Conservation (phyloP, 1,139 yeast species). For the Scheffersomyces quercinus region DNA sequence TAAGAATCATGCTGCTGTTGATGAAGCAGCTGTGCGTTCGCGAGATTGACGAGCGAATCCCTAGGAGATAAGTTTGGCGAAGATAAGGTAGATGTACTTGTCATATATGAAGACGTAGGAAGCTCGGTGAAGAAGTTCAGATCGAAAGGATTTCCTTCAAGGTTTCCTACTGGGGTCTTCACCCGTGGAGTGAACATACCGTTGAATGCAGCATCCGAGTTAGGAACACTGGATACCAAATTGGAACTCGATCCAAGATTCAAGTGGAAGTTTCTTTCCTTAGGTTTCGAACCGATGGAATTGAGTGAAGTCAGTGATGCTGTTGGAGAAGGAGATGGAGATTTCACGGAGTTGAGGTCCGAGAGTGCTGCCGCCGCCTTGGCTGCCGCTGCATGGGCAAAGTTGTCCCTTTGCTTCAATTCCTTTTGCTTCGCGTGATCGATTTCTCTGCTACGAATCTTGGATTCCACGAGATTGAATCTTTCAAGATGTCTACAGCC, state of each 20-base stretch:
- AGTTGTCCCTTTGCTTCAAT: conserved; percentile 5
- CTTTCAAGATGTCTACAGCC: conserved; percentile 36
- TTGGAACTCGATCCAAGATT: neutral
- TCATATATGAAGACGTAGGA: conserved; percentile 6
- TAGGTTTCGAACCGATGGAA: neutral
- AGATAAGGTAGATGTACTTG: conserved; percentile 6
- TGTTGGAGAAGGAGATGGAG: neutral
- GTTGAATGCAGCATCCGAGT: conserved; percentile 8
- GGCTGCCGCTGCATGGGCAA: neutral
- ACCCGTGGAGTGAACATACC: conserved; percentile 44
- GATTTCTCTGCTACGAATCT: conserved; percentile 22
- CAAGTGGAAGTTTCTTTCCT: neutral
- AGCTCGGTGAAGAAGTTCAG: conserved; percentile 24
- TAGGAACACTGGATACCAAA: neutral
- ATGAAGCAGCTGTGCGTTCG: conserved; percentile 8
- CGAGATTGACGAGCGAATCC: conserved; percentile 7
- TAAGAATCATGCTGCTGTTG: conserved; percentile 35
- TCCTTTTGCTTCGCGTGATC: conserved; percentile 11
- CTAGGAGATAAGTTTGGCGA: conserved; percentile 18
- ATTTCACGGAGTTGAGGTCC: neutral
- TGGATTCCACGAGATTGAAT: conserved; percentile 34
- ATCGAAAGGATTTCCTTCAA: conserved; percentile 39
- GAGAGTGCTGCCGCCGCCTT: neutral
- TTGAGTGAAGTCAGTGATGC: too few species aligned
- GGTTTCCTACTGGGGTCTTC: conserved; percentile 29